phyloP scores from a whole-genome alignment of 2,329 filamentous ascomycete genomes.

The Macrophomina tecta region DNA sequence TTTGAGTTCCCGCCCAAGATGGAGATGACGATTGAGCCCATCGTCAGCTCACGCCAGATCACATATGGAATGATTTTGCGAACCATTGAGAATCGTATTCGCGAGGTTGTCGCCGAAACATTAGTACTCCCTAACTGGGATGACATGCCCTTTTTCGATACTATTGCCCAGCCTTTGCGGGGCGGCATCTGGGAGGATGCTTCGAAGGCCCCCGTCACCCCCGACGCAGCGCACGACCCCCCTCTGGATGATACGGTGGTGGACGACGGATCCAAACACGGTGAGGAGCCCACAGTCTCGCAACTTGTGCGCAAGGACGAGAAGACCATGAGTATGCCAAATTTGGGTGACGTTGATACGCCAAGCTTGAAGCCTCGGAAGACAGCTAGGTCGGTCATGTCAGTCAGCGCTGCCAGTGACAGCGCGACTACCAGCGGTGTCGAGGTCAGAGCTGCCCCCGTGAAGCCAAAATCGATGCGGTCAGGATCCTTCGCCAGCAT shows the following conservation, averaged over 20 bases:
- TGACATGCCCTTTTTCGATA: conserved; percentile 88
- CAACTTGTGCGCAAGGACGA: conserved; percentile 22
- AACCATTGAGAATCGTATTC: conserved; percentile 92
- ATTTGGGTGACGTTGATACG: conserved; percentile 29
- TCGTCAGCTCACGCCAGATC: conserved; percentile 93
- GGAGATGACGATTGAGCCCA: conserved; percentile 91
- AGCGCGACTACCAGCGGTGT: conserved; percentile 16
- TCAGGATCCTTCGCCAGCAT: conserved; percentile 68
- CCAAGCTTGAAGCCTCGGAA: conserved; percentile 33
- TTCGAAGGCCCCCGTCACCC: conserved; percentile 39
- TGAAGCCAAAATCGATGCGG: conserved; percentile 60
- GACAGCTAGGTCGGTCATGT: conserved; percentile 32
- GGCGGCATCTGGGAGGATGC: conserved; percentile 75
- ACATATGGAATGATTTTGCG: conserved; percentile 91
- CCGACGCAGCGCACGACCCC: conserved; percentile 31
- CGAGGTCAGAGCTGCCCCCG: not conserved
- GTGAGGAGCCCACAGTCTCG: not conserved
- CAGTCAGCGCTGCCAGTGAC: not conserved
- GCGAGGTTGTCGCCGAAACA: conserved; percentile 91
- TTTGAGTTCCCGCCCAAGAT: conserved; percentile 95
- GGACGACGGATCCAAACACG: not conserved
- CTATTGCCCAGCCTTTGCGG: conserved; percentile 75
- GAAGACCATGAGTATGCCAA: conserved; percentile 35
- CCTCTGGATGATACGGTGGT: conserved; percentile 33
- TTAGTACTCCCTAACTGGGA: conserved; percentile 95